Evolutionary conservation across 75 land plant species (phyloP), one percentile per base, ranked within the genome.

Genomic region (Picea sitchensis): DNA sequence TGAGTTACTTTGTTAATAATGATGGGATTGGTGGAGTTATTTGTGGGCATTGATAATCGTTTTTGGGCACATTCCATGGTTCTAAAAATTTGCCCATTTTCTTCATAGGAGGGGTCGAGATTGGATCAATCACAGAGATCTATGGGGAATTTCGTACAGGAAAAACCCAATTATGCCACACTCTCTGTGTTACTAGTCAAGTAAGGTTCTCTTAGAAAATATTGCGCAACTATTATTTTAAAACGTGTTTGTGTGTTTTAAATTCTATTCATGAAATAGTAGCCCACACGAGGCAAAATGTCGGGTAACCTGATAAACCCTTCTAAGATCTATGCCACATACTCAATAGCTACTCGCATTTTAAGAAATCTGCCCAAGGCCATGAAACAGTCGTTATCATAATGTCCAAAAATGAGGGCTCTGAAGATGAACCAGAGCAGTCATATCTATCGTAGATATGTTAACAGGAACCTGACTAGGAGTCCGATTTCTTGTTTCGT

Each of bases 61-160:
- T 57, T 67, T 64, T n/a, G 21, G 34, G 73, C 31, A 17, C 14
- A 41, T 69, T 14, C 17, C 0, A 26, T 57, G 56, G 5, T 58
- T 58, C 59, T 14, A 4, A 12, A 2, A 58, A 14, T 14, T 12
- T 58, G 2, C 15, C 15, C 12, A 26, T 1, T 58, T 58, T 84
- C 15, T 76, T 74, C 61, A 75, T 88, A 81, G 87, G 90, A 60
- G 95, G 92, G 21, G 82, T 92, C 75, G 95, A 92, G 81, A 95
- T 93, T 1, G 91, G 98, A 5, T 95, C 98, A 0, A 95, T 95
- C 7, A 95, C 98, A 78, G 93, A 95, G 83, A 84, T 95, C 74
- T 95, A 95, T 88, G 98, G 95, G 5, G 98, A 95, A 78, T 95
- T 91, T 76, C 86, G 95, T 56, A 89, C 93, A 26, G 93, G 98